phyloP scores from a whole-genome alignment of 2,329 filamentous ascomycete genomes.

The Plenodomus biglobosus region DNA sequence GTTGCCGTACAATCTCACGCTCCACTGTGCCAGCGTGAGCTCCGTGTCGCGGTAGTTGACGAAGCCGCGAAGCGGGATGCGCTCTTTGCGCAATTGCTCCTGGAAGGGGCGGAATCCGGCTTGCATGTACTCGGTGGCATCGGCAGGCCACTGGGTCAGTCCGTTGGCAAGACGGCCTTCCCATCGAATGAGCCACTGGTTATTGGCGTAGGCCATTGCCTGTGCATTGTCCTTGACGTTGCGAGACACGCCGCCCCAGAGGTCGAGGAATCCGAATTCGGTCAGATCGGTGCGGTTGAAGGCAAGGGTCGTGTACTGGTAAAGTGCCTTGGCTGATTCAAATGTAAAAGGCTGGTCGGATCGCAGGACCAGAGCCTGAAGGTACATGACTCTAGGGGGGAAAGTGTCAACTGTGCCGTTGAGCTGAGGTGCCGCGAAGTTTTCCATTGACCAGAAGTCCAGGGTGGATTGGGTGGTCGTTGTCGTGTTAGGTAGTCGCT shows the following conservation, averaged over 20 bases:
- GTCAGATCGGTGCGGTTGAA: constrained; percentile 19
- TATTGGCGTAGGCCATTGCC: constrained; percentile 18
- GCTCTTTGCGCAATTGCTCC: constrained; percentile 13
- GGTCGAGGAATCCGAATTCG: constrained; percentile 19
- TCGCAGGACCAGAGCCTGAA: constrained; percentile 16
- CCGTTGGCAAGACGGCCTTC: constrained; percentile 13
- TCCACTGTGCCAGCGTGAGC: constrained; percentile 16
- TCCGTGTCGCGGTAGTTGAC: constrained; percentile 23
- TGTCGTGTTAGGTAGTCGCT: constrained; percentile 15
- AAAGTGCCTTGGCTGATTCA: constrained; percentile 14
- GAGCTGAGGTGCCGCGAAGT: constrained; percentile 5
- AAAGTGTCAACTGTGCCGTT: constrained; percentile 14
- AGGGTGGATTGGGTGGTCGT: constrained; percentile 4
- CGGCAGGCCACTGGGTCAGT: constrained; percentile 15
- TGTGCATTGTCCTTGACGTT: constrained; percentile 16
- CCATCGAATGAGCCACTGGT: constrained; percentile 27
- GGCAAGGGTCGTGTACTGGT: constrained; percentile 8
- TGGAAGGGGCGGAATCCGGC: constrained; percentile 16
- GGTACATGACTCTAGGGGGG: constrained; percentile 16
- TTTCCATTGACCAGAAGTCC: constrained; percentile 20
- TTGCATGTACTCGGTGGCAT: constrained; percentile 22
- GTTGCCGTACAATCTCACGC: constrained; percentile 16
- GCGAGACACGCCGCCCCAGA: constrained; percentile 21
- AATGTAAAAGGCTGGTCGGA: constrained; percentile 12
- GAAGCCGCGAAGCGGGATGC: constrained; percentile 17